Conservation (phyloP, 306 rosid species). For the Cicer yamashitae region DNA sequence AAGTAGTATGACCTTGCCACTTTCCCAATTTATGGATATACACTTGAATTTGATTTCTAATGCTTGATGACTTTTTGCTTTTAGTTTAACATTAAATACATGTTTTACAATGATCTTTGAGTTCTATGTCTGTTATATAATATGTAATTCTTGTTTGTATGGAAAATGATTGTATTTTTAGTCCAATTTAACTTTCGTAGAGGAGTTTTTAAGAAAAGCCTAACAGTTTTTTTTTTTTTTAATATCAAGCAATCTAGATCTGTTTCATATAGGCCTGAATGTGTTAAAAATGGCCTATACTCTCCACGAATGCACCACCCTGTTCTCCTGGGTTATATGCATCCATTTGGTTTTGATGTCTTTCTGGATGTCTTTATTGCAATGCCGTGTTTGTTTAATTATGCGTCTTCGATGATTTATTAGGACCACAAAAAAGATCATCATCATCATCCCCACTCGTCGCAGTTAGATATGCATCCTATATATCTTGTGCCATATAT, state of each 20-base stretch:
- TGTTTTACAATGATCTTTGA: neutral
- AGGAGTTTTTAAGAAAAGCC: neutral
- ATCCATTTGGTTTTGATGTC: conserved; percentile 18
- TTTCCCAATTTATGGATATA: conserved; percentile 16
- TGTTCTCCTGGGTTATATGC: conserved; percentile 15
- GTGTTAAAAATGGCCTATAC: conserved; percentile 8
- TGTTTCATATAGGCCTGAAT: conserved; percentile 24
- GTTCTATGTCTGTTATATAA: conserved; percentile 16
- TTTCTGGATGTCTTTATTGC: conserved; percentile 39
- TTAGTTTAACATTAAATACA: conserved; percentile 26
- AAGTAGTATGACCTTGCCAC: conserved; percentile 49
- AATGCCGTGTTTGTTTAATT: conserved; percentile 1
- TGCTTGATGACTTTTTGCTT: conserved; percentile 26
- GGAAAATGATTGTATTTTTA: neutral
- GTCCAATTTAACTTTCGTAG: conserved; percentile 12
- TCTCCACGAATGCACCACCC: neutral
- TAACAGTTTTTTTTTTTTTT: neutral
- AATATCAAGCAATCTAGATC: conserved; percentile 11
- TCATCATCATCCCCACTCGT: conserved; percentile 15
- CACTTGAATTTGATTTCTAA: conserved; percentile 30
- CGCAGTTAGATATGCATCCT: conserved; percentile 33
- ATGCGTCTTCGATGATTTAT: conserved; percentile 1
- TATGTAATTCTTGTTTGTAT: conserved; percentile 18
- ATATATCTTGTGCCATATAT: conserved; percentile 17
- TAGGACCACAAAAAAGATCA: neutral